Conservation (phyloP, 331 rosid species). For the Rhamnella rubrinervis region DNA sequence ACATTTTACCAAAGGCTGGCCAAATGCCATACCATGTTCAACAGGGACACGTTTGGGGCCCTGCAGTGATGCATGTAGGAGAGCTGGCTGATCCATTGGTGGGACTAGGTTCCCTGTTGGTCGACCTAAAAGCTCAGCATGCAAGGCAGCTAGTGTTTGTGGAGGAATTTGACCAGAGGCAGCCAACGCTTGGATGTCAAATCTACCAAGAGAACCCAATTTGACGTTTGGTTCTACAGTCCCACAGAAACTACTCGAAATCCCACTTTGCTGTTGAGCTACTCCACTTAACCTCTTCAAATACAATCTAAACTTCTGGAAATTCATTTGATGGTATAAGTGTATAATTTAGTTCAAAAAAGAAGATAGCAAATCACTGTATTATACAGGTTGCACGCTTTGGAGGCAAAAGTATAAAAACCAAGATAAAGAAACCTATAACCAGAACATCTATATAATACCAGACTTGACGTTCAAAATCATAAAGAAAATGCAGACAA, state of each 20-base stretch:
- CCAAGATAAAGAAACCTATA: not conserved
- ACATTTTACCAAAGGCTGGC: slow-evolving; percentile 53
- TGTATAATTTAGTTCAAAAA: not conserved
- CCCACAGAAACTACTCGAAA: slow-evolving; percentile 40
- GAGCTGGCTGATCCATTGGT: slow-evolving; percentile 45
- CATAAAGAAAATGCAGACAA: not conserved
- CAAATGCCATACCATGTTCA: slow-evolving; percentile 44
- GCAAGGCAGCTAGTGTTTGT: slow-evolving; percentile 66
- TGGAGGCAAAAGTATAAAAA: not conserved
- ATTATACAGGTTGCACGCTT: not conserved
- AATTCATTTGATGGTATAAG: slow-evolving; percentile 6
- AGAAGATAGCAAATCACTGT: not conserved
- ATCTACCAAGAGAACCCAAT: slow-evolving; percentile 46
- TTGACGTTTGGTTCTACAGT: slow-evolving; percentile 50
- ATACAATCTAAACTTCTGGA: slow-evolving; percentile 66
- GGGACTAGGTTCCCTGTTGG: slow-evolving; percentile 40
- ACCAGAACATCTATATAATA: not conserved
- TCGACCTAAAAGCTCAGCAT: slow-evolving; percentile 70
- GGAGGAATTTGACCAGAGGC: slow-evolving; percentile 70
- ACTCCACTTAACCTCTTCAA: slow-evolving; percentile 61
- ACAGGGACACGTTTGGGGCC: slow-evolving; percentile 38
- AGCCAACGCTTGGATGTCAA: slow-evolving; percentile 58
- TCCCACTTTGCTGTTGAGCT: slow-evolving; percentile 60
- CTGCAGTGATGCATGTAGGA: slow-evolving; percentile 45
- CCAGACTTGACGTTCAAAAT: not conserved